Evolutionary conservation across 2,329 filamentous ascomycete species (phyloP).

Genomic region (Aspergillus ruber): DNA sequence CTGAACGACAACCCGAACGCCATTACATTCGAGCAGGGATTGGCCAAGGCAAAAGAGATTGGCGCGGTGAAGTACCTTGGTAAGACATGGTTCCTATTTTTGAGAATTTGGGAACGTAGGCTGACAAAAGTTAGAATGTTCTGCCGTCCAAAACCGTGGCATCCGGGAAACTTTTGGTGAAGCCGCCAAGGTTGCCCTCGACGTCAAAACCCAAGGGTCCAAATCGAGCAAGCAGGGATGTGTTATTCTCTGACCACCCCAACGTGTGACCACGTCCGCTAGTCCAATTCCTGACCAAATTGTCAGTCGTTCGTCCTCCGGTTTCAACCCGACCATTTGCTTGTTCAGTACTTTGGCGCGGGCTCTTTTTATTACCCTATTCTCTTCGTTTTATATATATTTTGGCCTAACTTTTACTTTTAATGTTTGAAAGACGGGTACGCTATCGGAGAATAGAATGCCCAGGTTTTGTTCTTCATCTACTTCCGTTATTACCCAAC

Average conservation of each 20-base stretch:
- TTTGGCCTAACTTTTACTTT: slow-evolving; percentile 5
- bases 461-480: background rate
- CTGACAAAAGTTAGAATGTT: slow-evolving; percentile 62
- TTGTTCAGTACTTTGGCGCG: slow-evolving; percentile 9
- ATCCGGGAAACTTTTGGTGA: slow-evolving; percentile 99
- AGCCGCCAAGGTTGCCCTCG: slow-evolving; percentile 83
- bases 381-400: slow-evolving; percentile 16
- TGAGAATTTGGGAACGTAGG: background rate
- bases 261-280: slow-evolving; percentile 4
- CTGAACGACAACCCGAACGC: slow-evolving; percentile 57
- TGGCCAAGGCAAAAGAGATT: slow-evolving; percentile 86
- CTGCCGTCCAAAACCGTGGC: slow-evolving; percentile 93
- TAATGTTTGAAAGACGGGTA: slow-evolving; percentile 8
- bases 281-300: too few relatives aligned
- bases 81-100: slow-evolving; percentile 31
- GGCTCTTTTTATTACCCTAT: slow-evolving; percentile 4
- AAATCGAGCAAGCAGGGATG: slow-evolving; percentile 28
- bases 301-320: too few relatives aligned
- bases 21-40: slow-evolving; percentile 84
- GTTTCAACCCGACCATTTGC: slow-evolving; percentile 3
- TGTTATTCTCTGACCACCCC: slow-evolving; percentile 26
- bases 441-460: slow-evolving; percentile 3
- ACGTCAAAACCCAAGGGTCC: slow-evolving; percentile 37
- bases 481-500: background rate
- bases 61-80: slow-evolving; percentile 85